These are phyloP conservation scores for Phytophthora sansomeana DNA, from an alignment of 352 stramenopile species.

Conservation along the genomic window DNA sequence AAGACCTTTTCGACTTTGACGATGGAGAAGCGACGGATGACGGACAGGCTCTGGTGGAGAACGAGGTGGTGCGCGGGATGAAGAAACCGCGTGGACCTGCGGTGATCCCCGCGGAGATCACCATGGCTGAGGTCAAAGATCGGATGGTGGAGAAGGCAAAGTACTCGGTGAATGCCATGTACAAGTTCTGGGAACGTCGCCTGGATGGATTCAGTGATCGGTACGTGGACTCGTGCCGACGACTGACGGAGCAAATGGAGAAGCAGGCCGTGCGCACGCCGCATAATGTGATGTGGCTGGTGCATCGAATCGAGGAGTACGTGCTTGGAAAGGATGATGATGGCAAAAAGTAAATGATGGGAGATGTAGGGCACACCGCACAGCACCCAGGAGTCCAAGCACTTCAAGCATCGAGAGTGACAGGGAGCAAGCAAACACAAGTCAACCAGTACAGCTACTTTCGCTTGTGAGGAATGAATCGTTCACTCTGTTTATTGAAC, in stretches of 20 bases:
- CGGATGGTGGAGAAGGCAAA: constrained; percentile 59
- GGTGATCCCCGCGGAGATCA: constrained; percentile 58
- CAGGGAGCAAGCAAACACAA: too few relatives aligned
- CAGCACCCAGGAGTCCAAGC: too few relatives aligned
- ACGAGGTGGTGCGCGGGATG: constrained; percentile 51
- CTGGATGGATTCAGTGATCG: constrained; percentile 71
- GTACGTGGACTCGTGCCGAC: constrained; percentile 73
- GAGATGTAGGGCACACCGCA: neutral
- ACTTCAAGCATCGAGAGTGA: neutral
- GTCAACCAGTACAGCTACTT: too few relatives aligned
- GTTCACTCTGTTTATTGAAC: too few relatives aligned
- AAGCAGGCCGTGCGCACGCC: constrained; percentile 58
- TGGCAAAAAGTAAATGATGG: constrained; percentile 19
- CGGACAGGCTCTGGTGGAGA: constrained; percentile 54
- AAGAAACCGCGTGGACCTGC: constrained; percentile 51
- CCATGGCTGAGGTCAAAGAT: constrained; percentile 40
- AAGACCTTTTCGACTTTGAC: constrained; percentile 51
- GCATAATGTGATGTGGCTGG: constrained; percentile 58
- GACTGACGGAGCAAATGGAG: constrained; percentile 71
- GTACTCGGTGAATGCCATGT: constrained; percentile 62
- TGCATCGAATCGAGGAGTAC: constrained; percentile 54
- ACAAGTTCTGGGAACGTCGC: constrained; percentile 75
- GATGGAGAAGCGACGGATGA: constrained; percentile 44
- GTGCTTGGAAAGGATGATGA: constrained; percentile 39
- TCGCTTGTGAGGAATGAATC: too few relatives aligned